Conservation (phyloP, 164 flowering plant species). For the Vitis riparia region DNA sequence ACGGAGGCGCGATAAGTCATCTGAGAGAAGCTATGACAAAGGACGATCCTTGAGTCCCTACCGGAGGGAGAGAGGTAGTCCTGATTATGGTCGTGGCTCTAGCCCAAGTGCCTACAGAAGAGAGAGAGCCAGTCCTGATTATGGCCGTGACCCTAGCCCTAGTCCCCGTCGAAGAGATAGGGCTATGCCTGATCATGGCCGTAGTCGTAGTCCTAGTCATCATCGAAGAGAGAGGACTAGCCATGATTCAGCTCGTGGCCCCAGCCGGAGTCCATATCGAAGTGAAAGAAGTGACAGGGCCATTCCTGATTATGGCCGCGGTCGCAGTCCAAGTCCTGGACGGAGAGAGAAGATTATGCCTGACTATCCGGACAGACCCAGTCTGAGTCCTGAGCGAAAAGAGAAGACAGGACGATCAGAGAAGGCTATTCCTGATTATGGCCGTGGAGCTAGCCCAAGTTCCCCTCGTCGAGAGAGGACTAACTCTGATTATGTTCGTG, state of each 20-base stretch:
- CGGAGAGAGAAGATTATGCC: constrained; percentile 39
- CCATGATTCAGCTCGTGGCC: constrained; percentile 78
- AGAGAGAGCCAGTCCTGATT: constrained; percentile 45
- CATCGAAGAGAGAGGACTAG: constrained; percentile 71
- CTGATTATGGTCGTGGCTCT: constrained; percentile 75
- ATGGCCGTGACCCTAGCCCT: constrained; percentile 37
- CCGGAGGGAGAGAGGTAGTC: constrained; percentile 74
- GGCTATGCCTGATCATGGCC: constrained; percentile 27
- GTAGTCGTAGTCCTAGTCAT: constrained; percentile 24
- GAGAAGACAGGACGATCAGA: constrained; percentile 37
- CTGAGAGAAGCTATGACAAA: constrained; percentile 43
- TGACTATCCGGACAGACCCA: background rate
- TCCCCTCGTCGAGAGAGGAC: constrained; percentile 11
- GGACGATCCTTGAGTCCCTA: constrained; percentile 54
- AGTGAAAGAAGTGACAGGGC: constrained; percentile 31
- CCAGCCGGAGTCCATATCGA: constrained; percentile 32
- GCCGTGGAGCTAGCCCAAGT: constrained; percentile 22
- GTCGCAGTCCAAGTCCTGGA: constrained; percentile 24
- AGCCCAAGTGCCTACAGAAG: constrained; percentile 33
- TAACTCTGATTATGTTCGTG: constrained; percentile 9
- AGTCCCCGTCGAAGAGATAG: constrained; percentile 31
- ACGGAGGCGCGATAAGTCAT: constrained; percentile 42
- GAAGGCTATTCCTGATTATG: constrained; percentile 16
- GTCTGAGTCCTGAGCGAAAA: constrained; percentile 47
- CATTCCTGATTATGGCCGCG: constrained; percentile 50